Base-by-base conservation (phyloP, 2,329 filamentous ascomycete genomes). In the Tetracladium maxilliforme region DNA sequence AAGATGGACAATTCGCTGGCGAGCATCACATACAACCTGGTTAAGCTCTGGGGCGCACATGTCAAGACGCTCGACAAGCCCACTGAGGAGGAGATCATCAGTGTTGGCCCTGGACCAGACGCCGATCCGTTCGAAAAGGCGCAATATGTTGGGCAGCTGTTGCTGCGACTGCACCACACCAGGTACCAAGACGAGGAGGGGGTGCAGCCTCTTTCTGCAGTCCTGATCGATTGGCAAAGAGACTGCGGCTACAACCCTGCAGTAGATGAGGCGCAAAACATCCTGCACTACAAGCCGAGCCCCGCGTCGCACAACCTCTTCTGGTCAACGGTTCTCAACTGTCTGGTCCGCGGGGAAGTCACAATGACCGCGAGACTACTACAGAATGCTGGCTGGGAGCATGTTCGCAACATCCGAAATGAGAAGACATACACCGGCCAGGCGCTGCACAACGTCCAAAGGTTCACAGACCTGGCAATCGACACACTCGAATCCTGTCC, bases 261-360 rank as follows among this genome's bases (percentile, higher is more conserved):
- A 14, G 15, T 21, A 14, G 19, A 17, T 13, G 13, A 12, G 10
- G n/a, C 9, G 11, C 11, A 10, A n/a, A 18, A 8, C 10, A 64
- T 63, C 7, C 55, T 64, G 10, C 58, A 58, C 30, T 40, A 51
- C 10, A 46, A 37, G 22, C 79, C 80, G 1, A 79, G 79, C 30
- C 81, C 84, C 13, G 77, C 82, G 3, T 70, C 71, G 21, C 80
- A 90, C 40, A 57, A 63, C 14, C 58, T 78, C 18, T 95, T 83
- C 51, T 95, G 87, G 87, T 80, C 86, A 42, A 72, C 72, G 2
- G 57, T 93, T n/a, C 79, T 76, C 38, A 69, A 70, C 28, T 61
- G 72, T 10, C 58, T 86, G 13, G 57, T 92, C 14, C 77, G 84
- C 23, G 87, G 86, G 21, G 74, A 77, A 30, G 65, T 92, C 21